Conservation (phyloP, 169 alveolate species). For the Cryptosporidium bovis region DNA sequence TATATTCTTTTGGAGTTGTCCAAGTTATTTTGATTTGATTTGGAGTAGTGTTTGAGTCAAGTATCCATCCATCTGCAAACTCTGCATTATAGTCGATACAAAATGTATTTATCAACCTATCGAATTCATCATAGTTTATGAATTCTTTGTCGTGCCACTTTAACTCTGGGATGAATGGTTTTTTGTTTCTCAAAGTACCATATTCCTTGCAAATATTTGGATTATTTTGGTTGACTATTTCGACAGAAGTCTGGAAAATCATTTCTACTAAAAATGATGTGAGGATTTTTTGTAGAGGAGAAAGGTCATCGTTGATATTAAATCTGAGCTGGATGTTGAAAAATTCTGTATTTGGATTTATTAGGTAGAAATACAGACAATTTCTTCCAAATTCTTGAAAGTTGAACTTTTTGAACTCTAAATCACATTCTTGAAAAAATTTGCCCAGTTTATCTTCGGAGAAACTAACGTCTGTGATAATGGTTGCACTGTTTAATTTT, state of each 20-base stretch:
- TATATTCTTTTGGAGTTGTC: conserved; percentile 71
- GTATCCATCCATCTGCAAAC: conserved; percentile 42
- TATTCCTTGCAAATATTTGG: neutral
- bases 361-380: conserved; percentile 42
- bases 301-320: conserved; percentile 11
- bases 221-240: conserved; percentile 12
- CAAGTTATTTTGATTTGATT: conserved; percentile 62
- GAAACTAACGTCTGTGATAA: conserved; percentile 10
- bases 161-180: conserved; percentile 28
- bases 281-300: conserved; percentile 17
- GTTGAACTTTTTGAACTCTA: conserved; percentile 25
- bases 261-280: conserved; percentile 43
- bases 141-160: conserved; percentile 31
- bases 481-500: conserved; percentile 17
- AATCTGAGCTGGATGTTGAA: conserved; percentile 33
- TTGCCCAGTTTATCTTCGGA: neutral
- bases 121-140: conserved; percentile 29
- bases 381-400: neutral
- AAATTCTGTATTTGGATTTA: conserved; percentile 44
- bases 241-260: conserved; percentile 48
- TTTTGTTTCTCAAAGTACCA: conserved; percentile 9
- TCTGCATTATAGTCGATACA: conserved; percentile 60
- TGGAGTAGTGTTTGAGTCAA: conserved; percentile 52
- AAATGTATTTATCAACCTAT: conserved; percentile 47
- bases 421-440: conserved; percentile 1